phyloP scores from a whole-genome alignment of 2,329 filamentous ascomycete species.

The Chrysoporthe deuterocubensis region DNA sequence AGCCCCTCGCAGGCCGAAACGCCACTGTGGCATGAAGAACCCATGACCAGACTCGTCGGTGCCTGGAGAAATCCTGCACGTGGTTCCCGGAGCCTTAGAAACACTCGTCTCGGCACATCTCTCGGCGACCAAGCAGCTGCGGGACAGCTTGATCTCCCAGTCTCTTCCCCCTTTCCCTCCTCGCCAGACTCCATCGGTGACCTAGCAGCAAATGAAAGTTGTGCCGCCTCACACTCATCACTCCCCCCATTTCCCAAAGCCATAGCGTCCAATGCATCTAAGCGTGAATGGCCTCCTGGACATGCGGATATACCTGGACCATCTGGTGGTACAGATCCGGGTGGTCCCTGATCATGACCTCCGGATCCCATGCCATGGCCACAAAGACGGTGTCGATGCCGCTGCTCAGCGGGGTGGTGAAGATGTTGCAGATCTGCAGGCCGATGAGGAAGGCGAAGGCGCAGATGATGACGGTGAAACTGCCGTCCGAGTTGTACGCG shows the following conservation, averaged over 20 bases:
- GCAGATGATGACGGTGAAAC: conserved; percentile 77
- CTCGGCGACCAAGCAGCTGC: too few relatives aligned
- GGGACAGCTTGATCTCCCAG: too few relatives aligned
- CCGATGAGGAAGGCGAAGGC: conserved; percentile 90
- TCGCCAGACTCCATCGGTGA: neutral
- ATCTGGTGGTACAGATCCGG: conserved; percentile 80
- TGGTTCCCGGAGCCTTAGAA: neutral
- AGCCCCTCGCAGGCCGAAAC: neutral
- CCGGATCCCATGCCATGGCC: conserved; percentile 69
- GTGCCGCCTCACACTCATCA: neutral
- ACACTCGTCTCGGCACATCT: neutral
- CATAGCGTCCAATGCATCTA: conserved; percentile 32
- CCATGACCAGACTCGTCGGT: neutral
- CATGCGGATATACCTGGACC: conserved; percentile 80
- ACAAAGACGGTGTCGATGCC: conserved; percentile 95
- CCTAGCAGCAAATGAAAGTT: too few relatives aligned
- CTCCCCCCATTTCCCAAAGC: neutral
- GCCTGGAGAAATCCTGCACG: too few relatives aligned
- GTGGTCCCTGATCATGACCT: conserved; percentile 80
- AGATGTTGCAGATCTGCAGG: conserved; percentile 85
- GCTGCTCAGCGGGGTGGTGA: conserved; percentile 84
- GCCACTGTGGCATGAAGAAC: neutral
- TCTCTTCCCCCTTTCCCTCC: neutral
- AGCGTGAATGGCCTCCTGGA: conserved; percentile 78
- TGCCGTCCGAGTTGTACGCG: conserved; percentile 69